Evolutionary conservation across 768 basidiomycete species (phyloP), one percentile per base, ranked within the genome.

Genomic region (Hemileccinum rubropunctum): DNA sequence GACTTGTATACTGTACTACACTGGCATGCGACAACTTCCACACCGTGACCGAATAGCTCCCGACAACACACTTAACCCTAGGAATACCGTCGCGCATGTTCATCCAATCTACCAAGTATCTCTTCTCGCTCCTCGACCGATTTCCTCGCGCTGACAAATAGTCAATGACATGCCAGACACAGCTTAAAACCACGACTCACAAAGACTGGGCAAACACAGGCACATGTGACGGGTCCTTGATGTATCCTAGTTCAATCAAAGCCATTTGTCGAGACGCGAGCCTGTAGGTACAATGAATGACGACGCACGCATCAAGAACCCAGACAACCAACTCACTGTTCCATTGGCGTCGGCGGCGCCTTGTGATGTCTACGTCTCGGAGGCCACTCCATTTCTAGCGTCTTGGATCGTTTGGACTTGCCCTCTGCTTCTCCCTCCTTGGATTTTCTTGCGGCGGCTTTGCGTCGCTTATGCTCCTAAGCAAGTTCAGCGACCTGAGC

Each of bases 191-290:
- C 21, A 17, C 14, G 18, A 75, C 84, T 67, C 55, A 88, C 86
- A 89, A 88, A 28, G 78, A 71, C 47, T 75, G 73, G 7, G 86
- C 87, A 60, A 88, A 89, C 3, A 58, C 55, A 2, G 79, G 68
- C 4, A 86, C 65, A 37, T 86, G 78, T 11, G 67, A 69, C 6
- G 78, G 73, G 30, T 68, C 66, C 42, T 71, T 73, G 58, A 90
- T 79, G 64, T 82, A 74, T 10, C 81, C 83, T 3, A 84, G 70
- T 23, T 78, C 80, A 43, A 88, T 71, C 47, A 90, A 72, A 1
- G 86, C 87, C 39, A 71, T 69, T 60, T 80, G 78, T 13, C 86
- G 77, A 11, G 72, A 71, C 10, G 67, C 64, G 36, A 86, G 66
- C 54, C 86, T 89, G 35, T 9, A 32, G 20, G 26, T 23, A 23